Percentiles rank a stretch among this genome's conserved stretches.
phyloP scores from a whole-genome alignment of 1,284 basidiomycete genomes.

The Bondarzewia mesenterica region DNA sequence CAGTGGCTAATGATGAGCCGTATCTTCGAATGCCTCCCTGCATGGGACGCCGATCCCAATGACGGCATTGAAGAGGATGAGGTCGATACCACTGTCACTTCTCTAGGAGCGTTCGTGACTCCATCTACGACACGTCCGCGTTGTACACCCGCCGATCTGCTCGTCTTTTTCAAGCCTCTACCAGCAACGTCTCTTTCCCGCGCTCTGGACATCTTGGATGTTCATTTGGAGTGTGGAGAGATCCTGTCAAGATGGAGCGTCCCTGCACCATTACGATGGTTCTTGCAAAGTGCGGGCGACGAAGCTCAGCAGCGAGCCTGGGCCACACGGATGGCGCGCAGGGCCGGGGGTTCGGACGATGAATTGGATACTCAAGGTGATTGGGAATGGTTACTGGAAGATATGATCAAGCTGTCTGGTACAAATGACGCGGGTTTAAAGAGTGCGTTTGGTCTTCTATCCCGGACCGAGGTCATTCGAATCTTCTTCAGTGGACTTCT shows the following conservation, averaged over 20 bases:
- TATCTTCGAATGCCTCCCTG: conserved; percentile 92
- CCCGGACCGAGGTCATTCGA: conserved; percentile 59
- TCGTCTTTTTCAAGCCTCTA: conserved; percentile 77
- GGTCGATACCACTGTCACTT: conserved; percentile 71
- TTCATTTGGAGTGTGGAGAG: conserved; percentile 90
- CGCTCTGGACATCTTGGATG: conserved; percentile 82
- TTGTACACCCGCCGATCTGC: conserved; percentile 62
- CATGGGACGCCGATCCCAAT: conserved; percentile 62
- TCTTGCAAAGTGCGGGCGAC: conserved; percentile 70
- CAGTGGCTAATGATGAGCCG: conserved; percentile 80
- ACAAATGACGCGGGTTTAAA: conserved; percentile 52
- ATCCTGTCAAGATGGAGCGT: conserved; percentile 83
- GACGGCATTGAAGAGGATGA: conserved; percentile 62
- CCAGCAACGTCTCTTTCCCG: conserved; percentile 67
- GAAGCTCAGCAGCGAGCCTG: conserved; percentile 69
- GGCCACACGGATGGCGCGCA: conserved; percentile 80
- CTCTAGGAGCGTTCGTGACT: conserved; percentile 70
- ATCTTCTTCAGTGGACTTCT: conserved; percentile 83
- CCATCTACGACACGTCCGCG: conserved; percentile 59
- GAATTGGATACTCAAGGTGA: conserved; percentile 58
- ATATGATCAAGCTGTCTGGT: conserved; percentile 79
- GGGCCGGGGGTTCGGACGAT: conserved; percentile 49
- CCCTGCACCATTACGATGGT: conserved; percentile 74
- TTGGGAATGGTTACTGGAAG: conserved; percentile 81
- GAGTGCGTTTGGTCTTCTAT: conserved; percentile 76